phyloP scores from a whole-genome alignment of 371 early-diverging fungal genomes.

The Mortierella sp. region DNA sequence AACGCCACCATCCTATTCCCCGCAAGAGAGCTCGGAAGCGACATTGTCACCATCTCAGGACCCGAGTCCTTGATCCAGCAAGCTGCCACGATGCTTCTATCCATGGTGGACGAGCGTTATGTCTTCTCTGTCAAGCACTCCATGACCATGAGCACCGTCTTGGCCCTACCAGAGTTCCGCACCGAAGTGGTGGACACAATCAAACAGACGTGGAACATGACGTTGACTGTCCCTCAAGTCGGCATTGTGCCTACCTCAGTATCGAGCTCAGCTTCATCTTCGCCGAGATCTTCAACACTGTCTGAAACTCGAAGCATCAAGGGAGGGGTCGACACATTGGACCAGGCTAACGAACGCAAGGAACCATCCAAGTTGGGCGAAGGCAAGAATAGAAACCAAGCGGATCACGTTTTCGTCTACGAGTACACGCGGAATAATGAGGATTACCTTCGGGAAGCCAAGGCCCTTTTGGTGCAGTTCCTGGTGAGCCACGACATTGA shows the following conservation, averaged over 20 bases:
- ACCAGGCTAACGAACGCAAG: background rate
- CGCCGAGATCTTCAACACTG: background rate
- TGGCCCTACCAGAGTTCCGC: slow-evolving; percentile 32
- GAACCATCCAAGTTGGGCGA: slow-evolving; percentile 28
- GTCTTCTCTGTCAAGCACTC: slow-evolving; percentile 24
- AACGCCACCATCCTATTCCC: slow-evolving; percentile 66
- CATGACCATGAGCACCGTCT: slow-evolving; percentile 8
- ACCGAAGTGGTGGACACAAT: slow-evolving; percentile 30
- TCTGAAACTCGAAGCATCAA: background rate
- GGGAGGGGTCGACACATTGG: background rate
- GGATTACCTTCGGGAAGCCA: slow-evolving; percentile 53
- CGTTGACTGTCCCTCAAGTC: slow-evolving; percentile 19
- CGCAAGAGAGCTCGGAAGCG: slow-evolving; percentile 53
- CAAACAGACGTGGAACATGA: slow-evolving; percentile 41
- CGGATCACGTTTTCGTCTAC: slow-evolving; percentile 50
- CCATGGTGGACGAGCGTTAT: slow-evolving; percentile 40
- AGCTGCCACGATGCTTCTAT: slow-evolving; percentile 32
- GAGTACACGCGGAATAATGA: slow-evolving; percentile 54
- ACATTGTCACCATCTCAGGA: slow-evolving; percentile 37
- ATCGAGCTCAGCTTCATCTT: background rate
- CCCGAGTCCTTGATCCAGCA: slow-evolving; percentile 48
- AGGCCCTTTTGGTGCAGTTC: slow-evolving; percentile 56
- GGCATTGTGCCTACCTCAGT: background rate
- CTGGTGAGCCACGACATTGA: slow-evolving; percentile 58
- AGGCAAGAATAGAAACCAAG: slow-evolving; percentile 29